Evolutionary conservation across 805 yeast genomes (phyloP).

Genomic region (Ascoidea rubescens): DNA sequence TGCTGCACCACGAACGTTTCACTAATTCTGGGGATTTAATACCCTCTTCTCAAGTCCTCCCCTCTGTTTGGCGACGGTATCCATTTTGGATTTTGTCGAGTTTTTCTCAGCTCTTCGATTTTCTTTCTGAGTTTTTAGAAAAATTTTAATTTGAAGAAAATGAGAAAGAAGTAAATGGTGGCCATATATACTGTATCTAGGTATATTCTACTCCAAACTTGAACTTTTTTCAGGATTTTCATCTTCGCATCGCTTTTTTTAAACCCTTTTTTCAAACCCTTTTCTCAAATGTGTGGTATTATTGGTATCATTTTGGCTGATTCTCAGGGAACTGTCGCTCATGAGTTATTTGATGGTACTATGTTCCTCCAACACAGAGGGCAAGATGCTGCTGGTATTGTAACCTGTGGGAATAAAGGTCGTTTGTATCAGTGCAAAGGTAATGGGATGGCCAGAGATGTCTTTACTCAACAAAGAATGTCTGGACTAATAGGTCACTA

Average conservation of each 20-base stretch:
- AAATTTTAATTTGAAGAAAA: too few species aligned
- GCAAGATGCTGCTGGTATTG: constrained; percentile 99
- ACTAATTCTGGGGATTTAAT: too few species aligned
- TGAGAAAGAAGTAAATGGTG: too few species aligned
- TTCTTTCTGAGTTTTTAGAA: neutral
- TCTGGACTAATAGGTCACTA: constrained; percentile 74
- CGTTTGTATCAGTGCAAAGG: constrained; percentile 96
- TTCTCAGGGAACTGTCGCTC: constrained; percentile 58
- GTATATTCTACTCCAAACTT: too few species aligned
- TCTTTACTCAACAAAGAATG: constrained; percentile 76
- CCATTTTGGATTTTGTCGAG: neutral
- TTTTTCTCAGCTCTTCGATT: neutral
- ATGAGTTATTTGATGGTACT: constrained; percentile 86
- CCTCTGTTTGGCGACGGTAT: neutral
- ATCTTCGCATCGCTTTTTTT: too few species aligned
- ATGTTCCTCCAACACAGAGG: constrained; percentile 93
- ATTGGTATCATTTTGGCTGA: constrained; percentile 78
- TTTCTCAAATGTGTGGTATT: constrained; percentile 75
- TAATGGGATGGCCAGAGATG: constrained; percentile 97
- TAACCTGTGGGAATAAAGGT: constrained; percentile 89
- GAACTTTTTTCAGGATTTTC: too few species aligned
- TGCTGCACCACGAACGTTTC: too few species aligned
- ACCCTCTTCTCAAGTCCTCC: neutral
- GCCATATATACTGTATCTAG: too few species aligned
- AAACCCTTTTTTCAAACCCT: too few species aligned